phyloP scores from a whole-genome alignment of 768 basidiomycete species.

The Mrakia gelida region DNA sequence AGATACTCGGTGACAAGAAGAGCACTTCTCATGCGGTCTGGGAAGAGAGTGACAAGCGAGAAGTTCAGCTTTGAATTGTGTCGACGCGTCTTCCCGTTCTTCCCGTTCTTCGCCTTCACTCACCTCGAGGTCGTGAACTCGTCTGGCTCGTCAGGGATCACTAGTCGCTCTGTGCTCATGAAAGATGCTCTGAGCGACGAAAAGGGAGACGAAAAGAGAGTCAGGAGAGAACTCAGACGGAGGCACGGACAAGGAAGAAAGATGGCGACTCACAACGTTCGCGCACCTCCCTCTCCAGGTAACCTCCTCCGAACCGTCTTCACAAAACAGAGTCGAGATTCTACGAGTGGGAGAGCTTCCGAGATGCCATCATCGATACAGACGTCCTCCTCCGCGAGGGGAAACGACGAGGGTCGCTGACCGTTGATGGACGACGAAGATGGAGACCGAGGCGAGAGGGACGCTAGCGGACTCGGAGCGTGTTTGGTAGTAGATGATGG shows the following conservation, averaged over 20 bases:
- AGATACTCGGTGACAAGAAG: background rate
- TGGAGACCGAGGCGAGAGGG: background rate
- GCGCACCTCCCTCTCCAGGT: background rate
- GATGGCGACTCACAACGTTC: background rate
- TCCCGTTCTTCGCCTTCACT: too few relatives aligned
- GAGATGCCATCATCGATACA: too few relatives aligned
- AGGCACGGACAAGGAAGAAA: background rate
- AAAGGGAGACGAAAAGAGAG: background rate
- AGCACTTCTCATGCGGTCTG: background rate
- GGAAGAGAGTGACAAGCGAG: background rate
- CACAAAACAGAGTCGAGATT: background rate
- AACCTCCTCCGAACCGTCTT: background rate
- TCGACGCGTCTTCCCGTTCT: too few relatives aligned
- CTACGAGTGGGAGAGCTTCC: background rate
- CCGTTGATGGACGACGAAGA: background rate
- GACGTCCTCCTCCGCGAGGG: background rate
- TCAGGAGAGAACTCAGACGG: background rate
- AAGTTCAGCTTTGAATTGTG: background rate
- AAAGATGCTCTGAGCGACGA: background rate
- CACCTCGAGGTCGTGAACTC: background rate
- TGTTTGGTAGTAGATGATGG: too few relatives aligned
- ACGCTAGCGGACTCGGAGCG: background rate
- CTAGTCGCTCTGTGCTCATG: background rate
- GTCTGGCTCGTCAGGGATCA: background rate
- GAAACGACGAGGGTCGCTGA: too few relatives aligned